These are phyloP conservation scores for Hyphopichia burtonii DNA, from an alignment of 1,139 yeast genomes.

Conservation along the genomic window DNA sequence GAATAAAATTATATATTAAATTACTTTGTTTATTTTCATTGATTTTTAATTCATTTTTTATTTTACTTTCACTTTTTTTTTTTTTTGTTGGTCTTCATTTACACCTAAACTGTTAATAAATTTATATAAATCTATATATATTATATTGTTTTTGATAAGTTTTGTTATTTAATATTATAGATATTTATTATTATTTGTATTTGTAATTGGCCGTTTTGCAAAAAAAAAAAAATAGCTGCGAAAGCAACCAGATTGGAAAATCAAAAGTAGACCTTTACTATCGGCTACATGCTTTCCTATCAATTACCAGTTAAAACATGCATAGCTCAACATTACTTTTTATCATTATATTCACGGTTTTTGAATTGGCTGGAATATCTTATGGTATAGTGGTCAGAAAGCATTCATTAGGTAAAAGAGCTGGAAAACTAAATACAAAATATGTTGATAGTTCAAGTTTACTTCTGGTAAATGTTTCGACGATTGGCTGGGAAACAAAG, in stretches of 20 bases:
- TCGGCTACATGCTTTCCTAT: no score
- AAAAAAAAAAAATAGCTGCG: background rate
- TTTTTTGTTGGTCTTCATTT: background rate
- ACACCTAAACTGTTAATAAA: background rate
- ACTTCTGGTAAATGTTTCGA: background rate
- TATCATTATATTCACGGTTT: no score
- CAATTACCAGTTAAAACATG: no score
- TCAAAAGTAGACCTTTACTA: no score
- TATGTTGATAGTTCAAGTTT: background rate
- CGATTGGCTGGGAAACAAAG: background rate
- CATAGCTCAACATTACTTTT: no score
- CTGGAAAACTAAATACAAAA: background rate
- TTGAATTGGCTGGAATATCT: no score
- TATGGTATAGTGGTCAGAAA: no score
- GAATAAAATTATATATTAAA: background rate
- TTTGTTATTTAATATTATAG: constrained; percentile 9
- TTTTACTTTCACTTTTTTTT: background rate
- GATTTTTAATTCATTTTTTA: background rate
- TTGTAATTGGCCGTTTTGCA: background rate
- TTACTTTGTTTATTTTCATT: background rate
- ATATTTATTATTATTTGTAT: no score
- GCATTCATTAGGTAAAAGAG: no score
- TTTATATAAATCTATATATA: constrained; percentile 5
- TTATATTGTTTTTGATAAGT: constrained; percentile 4
- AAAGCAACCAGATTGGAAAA: no score